These are phyloP conservation scores for Dothideomycetidae sp. DNA, from an alignment of 2,329 filamentous ascomycete genomes.

Conservation along the genomic window DNA sequence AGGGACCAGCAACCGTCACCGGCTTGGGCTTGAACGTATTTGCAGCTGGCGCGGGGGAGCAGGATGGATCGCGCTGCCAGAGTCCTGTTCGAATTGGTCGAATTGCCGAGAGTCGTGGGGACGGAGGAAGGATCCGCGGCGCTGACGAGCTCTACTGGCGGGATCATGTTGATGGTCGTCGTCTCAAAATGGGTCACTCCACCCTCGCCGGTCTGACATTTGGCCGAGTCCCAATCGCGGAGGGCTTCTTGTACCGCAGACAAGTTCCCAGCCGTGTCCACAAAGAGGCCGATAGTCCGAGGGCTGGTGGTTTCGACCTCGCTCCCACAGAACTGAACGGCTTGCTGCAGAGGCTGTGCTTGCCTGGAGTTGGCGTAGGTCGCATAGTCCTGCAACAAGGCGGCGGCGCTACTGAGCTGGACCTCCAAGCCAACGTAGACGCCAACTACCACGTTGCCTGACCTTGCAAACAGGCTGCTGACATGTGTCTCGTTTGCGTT, in stretches of 20 bases:
- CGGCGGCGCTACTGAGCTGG: background rate
- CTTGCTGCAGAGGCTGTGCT: background rate
- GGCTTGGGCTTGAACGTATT: background rate
- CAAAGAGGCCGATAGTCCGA: background rate
- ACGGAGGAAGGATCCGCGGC: background rate
- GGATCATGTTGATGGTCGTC: background rate
- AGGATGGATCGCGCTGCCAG: background rate
- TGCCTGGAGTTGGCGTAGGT: background rate
- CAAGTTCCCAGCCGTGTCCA: background rate
- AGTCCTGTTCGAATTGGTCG: background rate
- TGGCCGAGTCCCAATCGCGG: background rate
- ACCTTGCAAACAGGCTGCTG: background rate
- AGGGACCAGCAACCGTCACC: slow-evolving; percentile 1
- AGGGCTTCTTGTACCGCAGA: background rate
- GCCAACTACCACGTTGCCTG: background rate
- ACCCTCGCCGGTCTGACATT: background rate
- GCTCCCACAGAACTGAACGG: background rate
- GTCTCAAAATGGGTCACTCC: background rate
- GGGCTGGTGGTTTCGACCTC: background rate
- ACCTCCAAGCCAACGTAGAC: background rate
- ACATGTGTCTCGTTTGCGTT: background rate
- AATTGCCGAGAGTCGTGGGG: background rate
- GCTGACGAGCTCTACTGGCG: background rate
- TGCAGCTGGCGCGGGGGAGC: background rate
- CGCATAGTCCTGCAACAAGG: background rate